Conservation (phyloP, 495 filamentous ascomycete genomes). For the Neurospora tetraspora region DNA sequence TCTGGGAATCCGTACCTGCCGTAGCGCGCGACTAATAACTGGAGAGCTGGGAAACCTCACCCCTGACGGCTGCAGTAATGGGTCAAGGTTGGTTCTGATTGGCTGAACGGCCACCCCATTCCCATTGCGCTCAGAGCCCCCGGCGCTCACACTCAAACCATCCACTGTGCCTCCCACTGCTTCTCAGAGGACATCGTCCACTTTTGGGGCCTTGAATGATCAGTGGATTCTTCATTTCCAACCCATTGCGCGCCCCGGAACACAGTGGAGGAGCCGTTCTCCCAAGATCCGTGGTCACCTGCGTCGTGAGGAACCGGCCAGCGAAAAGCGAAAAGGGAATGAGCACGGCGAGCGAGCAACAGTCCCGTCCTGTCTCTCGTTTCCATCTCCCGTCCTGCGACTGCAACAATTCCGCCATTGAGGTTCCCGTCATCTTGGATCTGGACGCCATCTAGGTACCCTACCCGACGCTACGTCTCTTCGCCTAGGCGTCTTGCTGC, state of each 20-base stretch:
- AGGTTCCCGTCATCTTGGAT: neutral
- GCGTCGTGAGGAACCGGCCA: neutral
- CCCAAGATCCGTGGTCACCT: neutral
- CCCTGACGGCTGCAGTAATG: neutral
- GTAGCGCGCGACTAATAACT: conserved; percentile 24
- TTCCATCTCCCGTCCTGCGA: neutral
- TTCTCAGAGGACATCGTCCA: neutral
- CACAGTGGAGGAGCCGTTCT: neutral
- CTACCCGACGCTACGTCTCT: neutral
- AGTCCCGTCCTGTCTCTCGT: neutral
- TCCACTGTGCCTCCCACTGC: neutral
- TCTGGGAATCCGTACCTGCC: conserved; percentile 15
- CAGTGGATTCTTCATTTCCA: neutral
- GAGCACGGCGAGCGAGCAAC: neutral
- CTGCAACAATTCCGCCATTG: neutral
- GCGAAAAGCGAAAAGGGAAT: neutral
- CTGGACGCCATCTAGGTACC: neutral
- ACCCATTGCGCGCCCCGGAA: neutral
- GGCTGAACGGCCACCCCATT: neutral
- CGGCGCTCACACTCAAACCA: neutral
- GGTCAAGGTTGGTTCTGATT: neutral
- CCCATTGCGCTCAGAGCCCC: neutral
- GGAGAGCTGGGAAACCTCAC: neutral
- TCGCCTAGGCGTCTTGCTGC: neutral
- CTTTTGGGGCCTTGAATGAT: neutral